Evolutionary conservation across 495 filamentous ascomycete genomes (phyloP), one percentile per base, ranked within the genome.

Genomic region (Viridothelium virens): DNA sequence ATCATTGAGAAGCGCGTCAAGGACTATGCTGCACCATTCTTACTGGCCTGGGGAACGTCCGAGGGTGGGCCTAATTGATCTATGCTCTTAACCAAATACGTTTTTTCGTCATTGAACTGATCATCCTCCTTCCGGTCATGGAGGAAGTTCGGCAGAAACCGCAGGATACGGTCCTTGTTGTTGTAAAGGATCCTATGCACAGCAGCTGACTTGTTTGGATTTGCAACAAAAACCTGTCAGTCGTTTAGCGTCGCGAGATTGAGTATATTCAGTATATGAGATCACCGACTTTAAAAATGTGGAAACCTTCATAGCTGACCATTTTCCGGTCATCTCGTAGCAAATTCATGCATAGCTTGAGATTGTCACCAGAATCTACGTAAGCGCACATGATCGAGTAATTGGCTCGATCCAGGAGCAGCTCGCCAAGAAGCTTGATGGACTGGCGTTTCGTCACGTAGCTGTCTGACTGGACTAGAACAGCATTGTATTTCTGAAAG

Each of bases 361-460:
- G 83, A 73, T 97, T 91, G 71, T 96, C 92, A 46, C 91, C 91
- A 48, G 89, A 86, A 74, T 96, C 91, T 61, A 99, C 94, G 77
- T 99, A 99, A 48, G 85, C 83, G 65, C 92, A 96, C 95, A 99
- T 99, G 73, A 97, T 89, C 74, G 86, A 90, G 82, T 97, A 99
- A 77, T 97, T 97, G 65, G 92, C 89, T 38, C 95, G 86, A 74
- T 97, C 95, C 34, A 99, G 82, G 61, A 99, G 77, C 63, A 99
- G 89, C 78, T 97, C 95, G 14, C 95, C 95, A 1, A 99, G 85
- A 36, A 99, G 80, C 76, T 97, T 97, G 76, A 97, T 96, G 34
- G 92, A 96, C 78, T 99, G 95, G 62, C 95, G 86, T 78, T 99
- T 97, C 46, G 95, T 97, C 50, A 99, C 95, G 76, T 99, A 99